phyloP scores from a whole-genome alignment of 1,284 basidiomycete genomes.

The Sanghuangporus sanghuang region DNA sequence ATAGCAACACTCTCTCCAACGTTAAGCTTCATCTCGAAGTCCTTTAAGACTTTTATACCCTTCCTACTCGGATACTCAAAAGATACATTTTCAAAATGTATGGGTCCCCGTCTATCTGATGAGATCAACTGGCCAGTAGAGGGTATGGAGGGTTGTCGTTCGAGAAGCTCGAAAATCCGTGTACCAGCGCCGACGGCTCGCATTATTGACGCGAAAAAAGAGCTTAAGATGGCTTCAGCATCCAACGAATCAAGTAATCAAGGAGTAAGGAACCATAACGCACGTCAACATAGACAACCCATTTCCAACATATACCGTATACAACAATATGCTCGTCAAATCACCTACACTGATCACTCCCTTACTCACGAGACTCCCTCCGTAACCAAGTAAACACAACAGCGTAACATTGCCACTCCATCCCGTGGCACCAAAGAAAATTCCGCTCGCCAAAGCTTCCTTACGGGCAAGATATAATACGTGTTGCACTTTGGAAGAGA shows the following conservation, averaged over 20 bases:
- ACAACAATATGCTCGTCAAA: conserved; percentile 85
- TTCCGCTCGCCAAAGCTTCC: conserved; percentile 87
- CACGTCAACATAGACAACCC: conserved; percentile 78
- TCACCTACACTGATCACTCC: conserved; percentile 90
- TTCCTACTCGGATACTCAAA: conserved; percentile 87
- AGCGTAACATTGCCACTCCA: conserved; percentile 95
- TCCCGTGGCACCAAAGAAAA: conserved; percentile 91
- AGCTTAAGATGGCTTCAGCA: conserved; percentile 28
- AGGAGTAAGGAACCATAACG: conserved; percentile 25
- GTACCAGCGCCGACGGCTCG: conserved; percentile 89
- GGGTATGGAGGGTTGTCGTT: conserved; percentile 70
- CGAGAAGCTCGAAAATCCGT: conserved; percentile 91
- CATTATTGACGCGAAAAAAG: conserved; percentile 75
- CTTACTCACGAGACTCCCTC: conserved; percentile 84
- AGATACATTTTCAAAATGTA: conserved; percentile 74
- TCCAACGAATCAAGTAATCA: not conserved
- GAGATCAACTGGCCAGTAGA: conserved; percentile 58
- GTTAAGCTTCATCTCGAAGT: conserved; percentile 72
- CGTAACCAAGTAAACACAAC: conserved; percentile 87
- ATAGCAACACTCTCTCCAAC: conserved; percentile 88
- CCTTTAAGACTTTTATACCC: conserved; percentile 73
- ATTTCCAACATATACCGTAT: conserved; percentile 87
- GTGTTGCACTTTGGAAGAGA: conserved; percentile 57
- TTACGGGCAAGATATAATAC: conserved; percentile 79
- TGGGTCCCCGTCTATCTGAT: conserved; percentile 51